Evolutionary conservation across 164 flowering plant species (phyloP).

Genomic region (Berberis thunbergii): DNA sequence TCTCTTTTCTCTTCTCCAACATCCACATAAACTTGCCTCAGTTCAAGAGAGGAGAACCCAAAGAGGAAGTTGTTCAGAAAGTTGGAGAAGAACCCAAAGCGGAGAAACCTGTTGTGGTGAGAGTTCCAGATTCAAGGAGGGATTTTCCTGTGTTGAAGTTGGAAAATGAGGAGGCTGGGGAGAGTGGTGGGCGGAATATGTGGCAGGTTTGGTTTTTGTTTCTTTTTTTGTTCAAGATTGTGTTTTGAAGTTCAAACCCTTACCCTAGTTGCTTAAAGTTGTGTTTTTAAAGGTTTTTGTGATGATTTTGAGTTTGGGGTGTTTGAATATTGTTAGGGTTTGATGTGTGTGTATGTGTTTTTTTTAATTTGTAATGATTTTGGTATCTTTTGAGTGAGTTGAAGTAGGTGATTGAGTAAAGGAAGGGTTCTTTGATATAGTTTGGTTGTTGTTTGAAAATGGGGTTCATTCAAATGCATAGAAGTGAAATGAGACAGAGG

Average conservation of each 20-base stretch:
- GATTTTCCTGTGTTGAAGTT: conserved; percentile 10
- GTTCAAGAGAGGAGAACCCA: neutral
- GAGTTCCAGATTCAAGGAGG: conserved; percentile 1
- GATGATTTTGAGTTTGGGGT: too few relatives aligned
- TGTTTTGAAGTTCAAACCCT: neutral
- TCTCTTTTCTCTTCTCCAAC: neutral
- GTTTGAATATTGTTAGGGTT: too few relatives aligned
- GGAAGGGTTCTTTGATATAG: too few relatives aligned
- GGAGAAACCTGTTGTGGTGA: conserved; percentile 6
- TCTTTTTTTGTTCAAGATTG: neutral
- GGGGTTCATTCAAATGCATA: too few relatives aligned
- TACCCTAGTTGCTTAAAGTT: neutral
- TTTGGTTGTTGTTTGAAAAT: too few relatives aligned
- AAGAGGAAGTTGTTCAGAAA: conserved; percentile 1
- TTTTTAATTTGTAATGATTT: too few relatives aligned
- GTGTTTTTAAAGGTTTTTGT: too few relatives aligned
- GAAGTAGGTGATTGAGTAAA: too few relatives aligned
- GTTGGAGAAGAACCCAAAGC: neutral
- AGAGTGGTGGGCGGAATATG: conserved; percentile 3
- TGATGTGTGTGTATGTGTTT: too few relatives aligned
- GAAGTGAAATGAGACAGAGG: too few relatives aligned
- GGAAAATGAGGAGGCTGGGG: conserved; percentile 12
- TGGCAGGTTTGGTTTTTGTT: conserved; percentile 14
- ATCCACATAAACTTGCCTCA: conserved; percentile 2
- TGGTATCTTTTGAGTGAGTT: too few relatives aligned